Percentiles rank a stretch among this genome's conserved stretches.
Evolutionary conservation across 331 rosid species (phyloP).

Genomic region (Rosa hybrid): DNA sequence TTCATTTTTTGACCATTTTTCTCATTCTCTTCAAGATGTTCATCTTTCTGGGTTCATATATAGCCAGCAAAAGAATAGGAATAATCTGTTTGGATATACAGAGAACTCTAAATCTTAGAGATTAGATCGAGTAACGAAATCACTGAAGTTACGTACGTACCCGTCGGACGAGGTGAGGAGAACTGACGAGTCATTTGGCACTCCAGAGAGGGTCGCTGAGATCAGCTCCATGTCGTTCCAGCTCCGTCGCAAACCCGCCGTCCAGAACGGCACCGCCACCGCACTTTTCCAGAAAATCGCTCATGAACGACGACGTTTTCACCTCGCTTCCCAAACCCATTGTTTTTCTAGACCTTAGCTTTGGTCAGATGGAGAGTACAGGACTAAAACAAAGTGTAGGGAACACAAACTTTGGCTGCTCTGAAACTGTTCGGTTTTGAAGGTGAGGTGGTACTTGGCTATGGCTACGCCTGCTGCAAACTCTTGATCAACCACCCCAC

Average conservation of each 20-base stretch:
- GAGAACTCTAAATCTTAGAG: not conserved
- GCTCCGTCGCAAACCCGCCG: constrained; percentile 96
- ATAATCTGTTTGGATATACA: not conserved
- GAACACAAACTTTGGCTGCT: not conserved
- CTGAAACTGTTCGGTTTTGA: not conserved
- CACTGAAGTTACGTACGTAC: constrained; percentile 31
- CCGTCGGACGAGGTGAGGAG: constrained; percentile 78
- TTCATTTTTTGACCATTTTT: not conserved
- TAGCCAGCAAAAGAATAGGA: not conserved
- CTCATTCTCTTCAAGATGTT: not conserved
- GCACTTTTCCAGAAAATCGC: constrained; percentile 53
- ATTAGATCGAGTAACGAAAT: not conserved
- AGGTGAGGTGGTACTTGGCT: not conserved
- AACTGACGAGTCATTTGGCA: constrained; percentile 80
- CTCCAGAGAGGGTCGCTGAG: constrained; percentile 93
- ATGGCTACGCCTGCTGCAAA: too few relatives aligned
- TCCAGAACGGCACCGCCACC: constrained; percentile 75
- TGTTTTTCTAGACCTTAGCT: not conserved
- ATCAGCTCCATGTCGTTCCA: constrained; percentile 88
- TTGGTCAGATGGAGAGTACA: not conserved
- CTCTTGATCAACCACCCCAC: too few relatives aligned
- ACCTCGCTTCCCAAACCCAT: constrained; percentile 32
- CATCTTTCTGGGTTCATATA: not conserved
- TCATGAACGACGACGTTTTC: constrained; percentile 33
- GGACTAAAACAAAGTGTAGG: not conserved